Percentiles rank a stretch among this genome's conserved stretches.
phyloP scores from a whole-genome alignment of 2,329 filamentous ascomycete species.

The Botrytis fragariae region DNA sequence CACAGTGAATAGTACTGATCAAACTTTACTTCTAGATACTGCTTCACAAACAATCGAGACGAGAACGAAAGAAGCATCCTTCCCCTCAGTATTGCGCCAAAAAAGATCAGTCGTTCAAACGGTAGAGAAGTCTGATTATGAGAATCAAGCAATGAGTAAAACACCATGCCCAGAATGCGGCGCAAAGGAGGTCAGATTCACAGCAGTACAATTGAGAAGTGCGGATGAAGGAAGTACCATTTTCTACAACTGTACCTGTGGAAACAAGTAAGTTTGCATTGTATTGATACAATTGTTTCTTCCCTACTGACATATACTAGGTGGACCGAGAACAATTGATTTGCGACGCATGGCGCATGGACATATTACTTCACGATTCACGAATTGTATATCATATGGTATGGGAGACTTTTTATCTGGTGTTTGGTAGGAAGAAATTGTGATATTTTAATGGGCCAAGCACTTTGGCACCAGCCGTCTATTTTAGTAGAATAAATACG shows the following conservation, averaged over 20 bases:
- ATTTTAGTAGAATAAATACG: slow-evolving; percentile 4
- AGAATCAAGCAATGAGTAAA: slow-evolving; percentile 67
- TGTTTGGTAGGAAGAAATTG: slow-evolving; percentile 22
- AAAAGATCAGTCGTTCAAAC: slow-evolving; percentile 85
- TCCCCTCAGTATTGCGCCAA: slow-evolving; percentile 83
- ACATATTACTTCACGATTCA: background rate
- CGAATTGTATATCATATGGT: slow-evolving; percentile 11
- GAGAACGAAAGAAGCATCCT: slow-evolving; percentile 82
- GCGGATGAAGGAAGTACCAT: slow-evolving; percentile 94
- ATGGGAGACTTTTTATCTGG: background rate
- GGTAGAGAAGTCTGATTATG: slow-evolving; percentile 72
- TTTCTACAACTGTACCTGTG: slow-evolving; percentile 86
- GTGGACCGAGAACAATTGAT: slow-evolving; percentile 42
- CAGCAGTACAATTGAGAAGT: slow-evolving; percentile 80
- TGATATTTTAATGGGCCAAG: slow-evolving; percentile 34
- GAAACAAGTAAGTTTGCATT: slow-evolving; percentile 63
- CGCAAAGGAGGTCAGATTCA: slow-evolving; percentile 77
- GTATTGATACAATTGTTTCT: background rate
- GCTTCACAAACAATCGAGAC: slow-evolving; percentile 75
- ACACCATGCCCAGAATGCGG: slow-evolving; percentile 80
- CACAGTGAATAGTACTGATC: slow-evolving; percentile 16
- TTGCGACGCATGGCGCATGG: slow-evolving; percentile 11
- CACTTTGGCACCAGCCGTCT: slow-evolving; percentile 37
- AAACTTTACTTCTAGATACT: slow-evolving; percentile 50
- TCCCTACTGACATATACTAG: slow-evolving; percentile 30